Evolutionary conservation across 1,284 basidiomycete genomes (phyloP), one percentile per base, ranked within the genome.

Genomic region (Chalciporus sp.): DNA sequence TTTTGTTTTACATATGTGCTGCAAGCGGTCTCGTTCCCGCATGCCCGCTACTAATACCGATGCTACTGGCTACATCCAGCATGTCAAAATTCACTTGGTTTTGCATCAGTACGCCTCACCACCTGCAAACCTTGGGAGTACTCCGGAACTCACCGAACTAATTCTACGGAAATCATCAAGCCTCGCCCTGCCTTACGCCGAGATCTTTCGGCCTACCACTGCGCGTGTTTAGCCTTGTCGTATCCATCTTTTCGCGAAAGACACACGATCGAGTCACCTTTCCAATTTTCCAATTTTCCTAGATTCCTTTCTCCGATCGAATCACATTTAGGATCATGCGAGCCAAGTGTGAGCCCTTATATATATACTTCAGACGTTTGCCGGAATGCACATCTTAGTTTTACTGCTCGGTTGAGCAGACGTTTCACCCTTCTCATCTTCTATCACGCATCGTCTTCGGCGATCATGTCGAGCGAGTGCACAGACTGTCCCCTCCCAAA

Each of bases 401-500:
- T 42, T 12, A 37, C 28, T 37, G 39, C 33, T 37, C 55, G 26
- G 20, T 5, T 4, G 16, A 29, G 35, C 23, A 42, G 2, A 8
- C n/a, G 41, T 37, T 37, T 27, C 20, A 9, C 17, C 26, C 1
- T 44, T 58, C 26, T 26, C 29, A 28, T 44, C 29, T 9, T 33
- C 26, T 33, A 6, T 44, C 20, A 12, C 23, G 20, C 17, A 5
- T 28, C 29, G 28, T 28, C 4, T 17, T 45, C 40, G 44, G 14
- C 35, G 26, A 19, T 42, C 45, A 63, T 63, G 62, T 53, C 54
- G 28, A 26, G 17, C 29, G 27, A 59, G 23, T 45, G 53, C 23
- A 26, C 46, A 1, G 53, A 56, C 10, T 29, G 39, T 26, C n/a
- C 26, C 1, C 41, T 50, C 47, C 46, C 57, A 3, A 51, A 27